These are phyloP conservation scores for Hyphopichia buzzinii DNA, from an alignment of 1,139 yeast genomes.

Conservation along the genomic window DNA sequence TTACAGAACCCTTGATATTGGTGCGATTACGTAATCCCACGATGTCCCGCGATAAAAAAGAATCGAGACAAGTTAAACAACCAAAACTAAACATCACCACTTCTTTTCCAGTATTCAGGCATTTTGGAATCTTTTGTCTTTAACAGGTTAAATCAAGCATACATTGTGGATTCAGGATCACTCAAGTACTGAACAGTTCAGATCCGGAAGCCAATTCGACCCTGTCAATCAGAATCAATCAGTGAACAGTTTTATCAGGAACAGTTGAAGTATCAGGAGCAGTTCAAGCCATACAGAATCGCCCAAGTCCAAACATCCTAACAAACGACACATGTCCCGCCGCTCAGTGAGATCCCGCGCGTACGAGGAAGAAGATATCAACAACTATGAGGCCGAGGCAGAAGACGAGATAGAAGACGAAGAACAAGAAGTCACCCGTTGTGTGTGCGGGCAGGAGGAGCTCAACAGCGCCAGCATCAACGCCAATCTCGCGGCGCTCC, in stretches of 20 bases:
- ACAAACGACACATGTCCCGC: slow-evolving; percentile 34
- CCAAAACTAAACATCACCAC: too few relatives aligned
- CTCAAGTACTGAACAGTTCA: too few relatives aligned
- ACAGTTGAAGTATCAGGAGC: neutral
- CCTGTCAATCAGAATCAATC: neutral
- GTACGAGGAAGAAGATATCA: slow-evolving; percentile 20
- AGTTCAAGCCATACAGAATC: too few relatives aligned
- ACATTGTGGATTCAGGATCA: too few relatives aligned
- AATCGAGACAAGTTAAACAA: too few relatives aligned
- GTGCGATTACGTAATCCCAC: too few relatives aligned
- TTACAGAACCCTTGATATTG: too few relatives aligned
- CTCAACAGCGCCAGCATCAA: slow-evolving; percentile 40
- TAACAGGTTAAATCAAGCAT: too few relatives aligned
- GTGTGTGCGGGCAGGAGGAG: slow-evolving; percentile 82
- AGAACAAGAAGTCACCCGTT: slow-evolving; percentile 79
- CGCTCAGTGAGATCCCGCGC: slow-evolving; percentile 27
- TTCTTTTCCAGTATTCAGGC: too few relatives aligned
- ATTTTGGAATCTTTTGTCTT: too few relatives aligned
- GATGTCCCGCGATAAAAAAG: too few relatives aligned
- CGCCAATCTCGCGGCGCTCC: slow-evolving; percentile 41
- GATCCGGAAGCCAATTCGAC: neutral
- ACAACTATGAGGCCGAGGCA: slow-evolving; percentile 22
- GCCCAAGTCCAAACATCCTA: too few relatives aligned
- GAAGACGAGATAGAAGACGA: slow-evolving; percentile 37
- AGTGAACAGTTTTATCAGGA: neutral